Evolutionary conservation across 108 stramenopile species (phyloP).

Genomic region (Skeletonema marinoi): DNA sequence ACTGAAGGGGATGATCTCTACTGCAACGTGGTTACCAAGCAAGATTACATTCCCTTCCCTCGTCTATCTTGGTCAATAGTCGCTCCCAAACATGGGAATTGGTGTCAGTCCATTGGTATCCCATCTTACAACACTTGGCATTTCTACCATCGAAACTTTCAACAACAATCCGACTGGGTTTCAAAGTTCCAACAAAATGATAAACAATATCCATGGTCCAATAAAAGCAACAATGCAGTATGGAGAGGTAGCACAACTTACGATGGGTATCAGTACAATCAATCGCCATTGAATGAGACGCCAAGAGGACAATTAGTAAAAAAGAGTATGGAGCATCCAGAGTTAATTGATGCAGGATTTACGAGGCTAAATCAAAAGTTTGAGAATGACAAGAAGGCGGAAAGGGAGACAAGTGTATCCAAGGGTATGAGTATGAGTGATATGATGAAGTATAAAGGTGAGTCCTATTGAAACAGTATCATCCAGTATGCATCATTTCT

Average conservation of each 20-base stretch:
- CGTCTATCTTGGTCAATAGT: no score
- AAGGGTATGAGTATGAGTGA: no score
- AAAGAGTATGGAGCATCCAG: conserved; percentile 3
- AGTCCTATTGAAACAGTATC: no score
- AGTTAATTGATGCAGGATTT: conserved; percentile 44
- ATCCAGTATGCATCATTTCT: no score
- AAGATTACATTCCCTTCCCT: no score
- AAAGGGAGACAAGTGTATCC: no score
- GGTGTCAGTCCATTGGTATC: conserved; percentile 31
- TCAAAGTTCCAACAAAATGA: no score
- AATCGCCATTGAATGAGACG: conserved; percentile 12
- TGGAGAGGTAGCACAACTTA: conserved; percentile 52
- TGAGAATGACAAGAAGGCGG: no score
- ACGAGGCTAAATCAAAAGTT: neutral
- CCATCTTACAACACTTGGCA: conserved; percentile 38
- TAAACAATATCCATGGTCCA: conserved; percentile 18
- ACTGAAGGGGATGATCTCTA: no score
- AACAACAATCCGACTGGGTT: no score
- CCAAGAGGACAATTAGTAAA: conserved; percentile 34
- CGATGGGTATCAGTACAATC: neutral
- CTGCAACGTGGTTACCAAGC: no score
- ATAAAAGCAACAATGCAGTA: conserved; percentile 29
- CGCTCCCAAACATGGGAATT: neutral
- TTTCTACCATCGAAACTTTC: neutral
- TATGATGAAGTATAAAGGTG: no score